Base-by-base conservation (phyloP, 1,139 yeast species). In the Kurtzmaniella quercitrusa region DNA sequence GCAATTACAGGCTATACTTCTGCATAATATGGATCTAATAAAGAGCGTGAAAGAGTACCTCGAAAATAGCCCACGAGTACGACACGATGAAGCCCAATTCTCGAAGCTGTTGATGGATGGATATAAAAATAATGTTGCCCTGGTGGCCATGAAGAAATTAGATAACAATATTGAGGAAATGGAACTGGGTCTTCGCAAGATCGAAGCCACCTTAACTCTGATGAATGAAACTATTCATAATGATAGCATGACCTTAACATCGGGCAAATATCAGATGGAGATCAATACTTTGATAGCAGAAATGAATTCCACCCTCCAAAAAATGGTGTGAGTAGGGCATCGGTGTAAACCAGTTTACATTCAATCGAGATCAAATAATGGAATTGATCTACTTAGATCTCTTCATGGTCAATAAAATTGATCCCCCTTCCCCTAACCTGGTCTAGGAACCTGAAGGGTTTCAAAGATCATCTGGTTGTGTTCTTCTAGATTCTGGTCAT, bases 1-100 rank as follows among this genome's bases (percentile, higher is more conserved):
- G 14, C 68, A 66, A 48, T 53, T 74, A 45, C 41, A 49, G n/a
- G 68, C 63, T 23, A 46, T 74, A 21, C 53, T 73, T 2, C 54
- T 52, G 19, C 74, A 72, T 47, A 70, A 74, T 47, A 59, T 66
- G 34, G 73, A 68, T 14, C 61, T 75, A 23, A 54, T 74, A 3
- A 63, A 59, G 5, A 65, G 68, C 0, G 66, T 74, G 5, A 60
- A 61, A 34, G 71, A 66, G n/a, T 72, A 66, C 56, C 56, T 71
- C 20, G 54, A 53, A 28, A 56, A 60, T 5, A 57, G 53, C 39
- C 52, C 53, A 33, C 48, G 50, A 15, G 49, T 54, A 33, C 52
- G 51, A 4, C 32, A 42, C 8, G 53, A 55, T 20, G 60, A 54
- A 19, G 38, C 32, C 2, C 36, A 40, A 5, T 38, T 44, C 18